phyloP scores from a whole-genome alignment of 2,329 filamentous ascomycete genomes.

The Ophiostoma perfectum region DNA sequence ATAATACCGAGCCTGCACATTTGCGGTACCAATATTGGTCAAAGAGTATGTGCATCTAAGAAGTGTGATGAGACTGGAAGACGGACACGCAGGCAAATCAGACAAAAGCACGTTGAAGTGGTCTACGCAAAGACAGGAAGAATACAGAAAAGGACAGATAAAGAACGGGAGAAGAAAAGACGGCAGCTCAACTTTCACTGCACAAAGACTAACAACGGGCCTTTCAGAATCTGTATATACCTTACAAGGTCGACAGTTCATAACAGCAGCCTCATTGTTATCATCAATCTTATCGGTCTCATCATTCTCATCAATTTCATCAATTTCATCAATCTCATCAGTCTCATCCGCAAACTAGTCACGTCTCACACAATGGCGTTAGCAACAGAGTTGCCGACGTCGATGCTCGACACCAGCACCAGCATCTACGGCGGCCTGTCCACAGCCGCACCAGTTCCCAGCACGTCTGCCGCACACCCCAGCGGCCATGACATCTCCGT shows the following conservation, averaged over 20 bases:
- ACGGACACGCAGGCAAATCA: background rate
- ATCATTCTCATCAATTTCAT: background rate
- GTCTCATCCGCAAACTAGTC: background rate
- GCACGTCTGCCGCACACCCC: constrained; percentile 9
- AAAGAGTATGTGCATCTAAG: background rate
- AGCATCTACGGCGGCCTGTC: background rate
- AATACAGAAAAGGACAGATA: too few species aligned
- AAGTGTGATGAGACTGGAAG: background rate
- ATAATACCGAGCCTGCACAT: background rate
- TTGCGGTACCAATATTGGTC: background rate
- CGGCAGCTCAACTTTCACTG: too few species aligned
- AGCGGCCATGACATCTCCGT: constrained; percentile 37
- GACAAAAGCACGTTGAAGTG: background rate
- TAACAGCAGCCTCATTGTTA: background rate
- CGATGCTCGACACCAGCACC: background rate
- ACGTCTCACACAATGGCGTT: constrained; percentile 7
- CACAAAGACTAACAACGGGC: too few species aligned
- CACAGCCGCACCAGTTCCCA: too few species aligned
- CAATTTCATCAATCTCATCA: background rate
- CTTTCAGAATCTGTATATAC: too few species aligned
- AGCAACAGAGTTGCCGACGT: constrained; percentile 4
- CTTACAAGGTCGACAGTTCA: too few species aligned
- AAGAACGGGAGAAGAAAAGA: too few species aligned
- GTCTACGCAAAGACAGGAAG: too few species aligned
- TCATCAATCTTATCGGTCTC: background rate